Evolutionary conservation across 2,329 filamentous ascomycete genomes (phyloP).

Genomic region (Aspergillus sp.): DNA sequence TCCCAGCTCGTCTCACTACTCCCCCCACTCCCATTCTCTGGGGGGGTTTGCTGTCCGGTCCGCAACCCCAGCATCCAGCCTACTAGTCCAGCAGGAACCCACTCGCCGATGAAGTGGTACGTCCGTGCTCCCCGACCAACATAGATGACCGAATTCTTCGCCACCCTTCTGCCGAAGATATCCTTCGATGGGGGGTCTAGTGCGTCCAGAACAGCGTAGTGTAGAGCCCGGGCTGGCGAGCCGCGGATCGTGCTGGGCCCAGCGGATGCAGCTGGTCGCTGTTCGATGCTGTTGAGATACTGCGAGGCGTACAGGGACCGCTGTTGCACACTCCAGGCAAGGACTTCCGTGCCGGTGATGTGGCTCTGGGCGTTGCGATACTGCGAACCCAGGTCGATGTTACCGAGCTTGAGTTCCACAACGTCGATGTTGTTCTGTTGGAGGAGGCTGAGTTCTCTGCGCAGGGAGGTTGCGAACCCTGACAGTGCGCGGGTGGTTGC

Average conservation of each 20-base stretch:
- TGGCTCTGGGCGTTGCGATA: conserved; percentile 47
- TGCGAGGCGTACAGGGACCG: conserved; percentile 51
- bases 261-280: conserved; percentile 39
- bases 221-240: conserved; percentile 73
- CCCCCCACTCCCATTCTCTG: conserved; percentile 31
- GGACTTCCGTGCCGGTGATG: conserved; percentile 53
- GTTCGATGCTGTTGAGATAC: conserved; percentile 48
- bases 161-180: conserved; percentile 40
- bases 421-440: conserved; percentile 65
- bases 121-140: conserved; percentile 81
- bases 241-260: conserved; percentile 54
- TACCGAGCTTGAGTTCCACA: conserved; percentile 85
- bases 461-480: conserved; percentile 78
- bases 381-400: conserved; percentile 77
- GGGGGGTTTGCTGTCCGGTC: conserved; percentile 21
- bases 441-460: conserved; percentile 74
- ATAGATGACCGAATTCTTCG: conserved; percentile 62
- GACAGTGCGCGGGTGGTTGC: conserved; percentile 83
- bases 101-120: conserved; percentile 82
- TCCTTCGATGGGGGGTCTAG: conserved; percentile 57
- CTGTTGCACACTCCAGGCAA: conserved; percentile 62
- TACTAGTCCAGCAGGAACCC: conserved; percentile 75
- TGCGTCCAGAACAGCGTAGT: conserved; percentile 88
- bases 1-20: conserved; percentile 42
- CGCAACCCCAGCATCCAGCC: conserved; percentile 89